Evolutionary conservation across 192 early-diverging fungal genomes (phyloP), one percentile per base, ranked within the genome.

Genomic region (Coemansia interrupta): DNA sequence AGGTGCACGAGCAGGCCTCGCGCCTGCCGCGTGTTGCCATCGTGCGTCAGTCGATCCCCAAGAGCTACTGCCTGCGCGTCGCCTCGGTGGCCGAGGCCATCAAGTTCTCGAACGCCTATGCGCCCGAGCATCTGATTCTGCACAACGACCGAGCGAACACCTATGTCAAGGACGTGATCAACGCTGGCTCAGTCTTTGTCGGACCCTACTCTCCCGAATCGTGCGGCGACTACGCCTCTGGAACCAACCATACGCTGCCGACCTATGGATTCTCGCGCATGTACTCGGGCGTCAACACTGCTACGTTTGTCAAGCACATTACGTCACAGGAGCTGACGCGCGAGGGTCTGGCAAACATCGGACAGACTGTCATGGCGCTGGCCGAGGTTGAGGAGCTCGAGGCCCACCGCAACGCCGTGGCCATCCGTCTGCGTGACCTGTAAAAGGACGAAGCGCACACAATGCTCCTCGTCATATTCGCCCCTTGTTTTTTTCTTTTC

Each of bases 221-320:
- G 60, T 96, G 95, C 63, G 97, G 97, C 53, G 97, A 99, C 72
- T 99, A 99, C 78, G 97, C 97, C 4, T 96, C 94, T 0, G 97
- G 97, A 46, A 99, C 97, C 15, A 99, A 98, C 84, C 97, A 99
- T 81, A 99, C 97, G 3, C 79, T 99, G 58, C 97, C 97, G 15
- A 98, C 96, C 1, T 99, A 99, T 66, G 97, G 97, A 26, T 99
- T 94, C 73, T 90, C 97, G 18, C 81, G 87, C 55, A 98, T 97
- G 92, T 97, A 99, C 80, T 96, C 93, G 59, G 97, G 97, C 24
- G 95, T 98, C 23, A 97, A 93, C 78, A 97, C 96, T 9, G 81
- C 81, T 24, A 94, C 95, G 0, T 99, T 99, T 81, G 68, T 98
- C 50, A 99, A 99, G 78, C 91, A 98, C 66, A 95, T 99, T 22